A percentile compares a stretch with the other conserved stretches of the same genome.
Conservation (phyloP, 108 stramenopile species). For the Cyclotella cryptica region DNA sequence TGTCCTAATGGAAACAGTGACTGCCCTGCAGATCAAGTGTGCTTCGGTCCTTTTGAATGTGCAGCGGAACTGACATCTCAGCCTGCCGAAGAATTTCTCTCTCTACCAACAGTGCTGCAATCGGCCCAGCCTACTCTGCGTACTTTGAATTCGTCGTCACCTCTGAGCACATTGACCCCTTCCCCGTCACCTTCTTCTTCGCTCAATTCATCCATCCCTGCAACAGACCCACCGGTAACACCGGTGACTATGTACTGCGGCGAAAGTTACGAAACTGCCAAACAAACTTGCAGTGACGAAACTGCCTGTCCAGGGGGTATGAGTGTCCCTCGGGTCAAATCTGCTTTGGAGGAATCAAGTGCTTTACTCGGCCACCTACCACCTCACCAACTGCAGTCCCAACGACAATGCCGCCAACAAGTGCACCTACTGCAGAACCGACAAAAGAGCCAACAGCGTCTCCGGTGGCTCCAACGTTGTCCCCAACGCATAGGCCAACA, state of each 20-base stretch:
- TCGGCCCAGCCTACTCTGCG: neutral
- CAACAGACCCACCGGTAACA: constrained; percentile 11
- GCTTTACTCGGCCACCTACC: constrained; percentile 23
- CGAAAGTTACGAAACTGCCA: constrained; percentile 10
- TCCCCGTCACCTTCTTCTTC: neutral
- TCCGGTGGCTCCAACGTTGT: constrained; percentile 18
- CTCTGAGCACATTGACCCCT: neutral
- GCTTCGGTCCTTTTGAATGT: constrained; percentile 27
- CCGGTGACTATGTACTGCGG: constrained; percentile 13
- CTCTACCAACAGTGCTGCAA: neutral
- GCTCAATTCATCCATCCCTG: neutral
- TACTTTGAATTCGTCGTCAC: neutral
- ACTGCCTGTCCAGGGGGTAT: constrained; percentile 26
- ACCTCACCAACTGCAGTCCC: neutral
- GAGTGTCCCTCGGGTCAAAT: constrained; percentile 18
- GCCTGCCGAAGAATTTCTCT: neutral
- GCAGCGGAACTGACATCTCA: neutral
- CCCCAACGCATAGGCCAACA: constrained; percentile 20
- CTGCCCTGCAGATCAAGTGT: constrained; percentile 22
- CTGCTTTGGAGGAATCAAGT: constrained; percentile 14
- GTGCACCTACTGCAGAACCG: neutral
- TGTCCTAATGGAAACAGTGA: constrained; percentile 31
- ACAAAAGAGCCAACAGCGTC: constrained; percentile 9
- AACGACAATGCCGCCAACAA: constrained; percentile 2
- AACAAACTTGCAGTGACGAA: constrained; percentile 16